Evolutionary conservation across 768 basidiomycete genomes (phyloP).

Genomic region (Boletus bicolor): DNA sequence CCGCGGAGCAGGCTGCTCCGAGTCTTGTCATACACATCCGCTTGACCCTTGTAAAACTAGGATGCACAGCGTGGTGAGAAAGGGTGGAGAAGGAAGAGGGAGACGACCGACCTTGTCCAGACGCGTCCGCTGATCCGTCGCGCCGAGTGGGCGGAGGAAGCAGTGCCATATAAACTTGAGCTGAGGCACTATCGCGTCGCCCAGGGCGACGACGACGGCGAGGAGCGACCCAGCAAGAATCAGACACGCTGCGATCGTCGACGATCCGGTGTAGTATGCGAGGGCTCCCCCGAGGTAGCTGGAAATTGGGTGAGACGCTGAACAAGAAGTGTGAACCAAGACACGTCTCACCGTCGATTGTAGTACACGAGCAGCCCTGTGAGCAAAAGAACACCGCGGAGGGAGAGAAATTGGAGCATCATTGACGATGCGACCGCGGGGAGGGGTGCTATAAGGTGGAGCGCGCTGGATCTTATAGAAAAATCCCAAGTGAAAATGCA

Average conservation of each 20-base stretch:
- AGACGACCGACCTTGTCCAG: slow-evolving; percentile 39
- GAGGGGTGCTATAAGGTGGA: not conserved
- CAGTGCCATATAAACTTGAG: slow-evolving; percentile 51
- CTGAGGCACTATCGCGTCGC: slow-evolving; percentile 34
- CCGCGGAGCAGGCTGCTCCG: slow-evolving; percentile 60
- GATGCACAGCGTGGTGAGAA: not conserved
- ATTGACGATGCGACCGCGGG: not conserved
- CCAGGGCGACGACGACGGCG: slow-evolving; percentile 20
- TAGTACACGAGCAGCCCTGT: slow-evolving; percentile 16
- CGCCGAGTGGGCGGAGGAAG: slow-evolving; percentile 42
- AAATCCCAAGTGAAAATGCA: not conserved
- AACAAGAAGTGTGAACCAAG: rapidly evolving
- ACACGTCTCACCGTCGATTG: slow-evolving; percentile 17
- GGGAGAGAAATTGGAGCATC: slow-evolving; percentile 10
- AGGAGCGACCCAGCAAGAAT: slow-evolving; percentile 25
- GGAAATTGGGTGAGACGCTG: not conserved
- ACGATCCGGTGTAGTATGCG: slow-evolving; percentile 30
- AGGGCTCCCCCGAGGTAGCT: slow-evolving; percentile 20
- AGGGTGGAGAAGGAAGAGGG: not conserved
- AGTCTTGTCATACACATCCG: slow-evolving; percentile 70
- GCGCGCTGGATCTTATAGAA: slow-evolving; percentile 5
- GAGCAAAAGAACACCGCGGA: slow-evolving; percentile 20
- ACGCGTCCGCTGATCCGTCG: slow-evolving; percentile 40
- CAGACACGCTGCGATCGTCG: slow-evolving; percentile 26
- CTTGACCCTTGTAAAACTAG: slow-evolving; percentile 66